phyloP scores from a whole-genome alignment of 805 yeast genomes.

The Debaryomyces prosopidis region DNA sequence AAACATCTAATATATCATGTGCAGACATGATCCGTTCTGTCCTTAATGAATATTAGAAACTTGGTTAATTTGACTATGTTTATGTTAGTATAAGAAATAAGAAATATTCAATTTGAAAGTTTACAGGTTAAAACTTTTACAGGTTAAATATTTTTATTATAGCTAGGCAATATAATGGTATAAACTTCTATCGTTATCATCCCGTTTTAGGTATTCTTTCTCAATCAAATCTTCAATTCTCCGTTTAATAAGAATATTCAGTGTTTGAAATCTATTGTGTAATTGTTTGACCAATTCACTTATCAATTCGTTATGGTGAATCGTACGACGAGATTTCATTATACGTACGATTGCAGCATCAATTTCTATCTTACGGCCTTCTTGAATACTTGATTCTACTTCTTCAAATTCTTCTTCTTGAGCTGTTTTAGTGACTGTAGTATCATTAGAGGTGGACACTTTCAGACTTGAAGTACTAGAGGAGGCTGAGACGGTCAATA shows the following conservation, averaged over 20 bases:
- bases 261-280: constrained; percentile 65
- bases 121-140: constrained; percentile 1
- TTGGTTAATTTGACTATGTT: neutral
- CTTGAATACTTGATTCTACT: constrained; percentile 57
- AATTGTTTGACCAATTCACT: constrained; percentile 64
- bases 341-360: constrained; percentile 87
- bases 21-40: constrained; percentile 24
- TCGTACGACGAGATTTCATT: constrained; percentile 72
- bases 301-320: constrained; percentile 66
- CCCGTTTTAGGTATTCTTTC: constrained; percentile 78
- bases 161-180: constrained; percentile 68
- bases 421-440: constrained; percentile 34
- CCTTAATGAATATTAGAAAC: no score
- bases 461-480: constrained; percentile 8
- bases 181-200: constrained; percentile 54
- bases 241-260: constrained; percentile 63
- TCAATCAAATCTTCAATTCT: constrained; percentile 76
- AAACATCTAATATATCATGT: constrained; percentile 72
- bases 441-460: constrained; percentile 16
- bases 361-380: constrained; percentile 64
- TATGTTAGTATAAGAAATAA: neutral
- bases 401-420: constrained; percentile 53
- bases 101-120: neutral
- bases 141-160: neutral
- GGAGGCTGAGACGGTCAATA: constrained; percentile 58